phyloP scores from a whole-genome alignment of 805 yeast species.

The Pichia cabralensis region DNA sequence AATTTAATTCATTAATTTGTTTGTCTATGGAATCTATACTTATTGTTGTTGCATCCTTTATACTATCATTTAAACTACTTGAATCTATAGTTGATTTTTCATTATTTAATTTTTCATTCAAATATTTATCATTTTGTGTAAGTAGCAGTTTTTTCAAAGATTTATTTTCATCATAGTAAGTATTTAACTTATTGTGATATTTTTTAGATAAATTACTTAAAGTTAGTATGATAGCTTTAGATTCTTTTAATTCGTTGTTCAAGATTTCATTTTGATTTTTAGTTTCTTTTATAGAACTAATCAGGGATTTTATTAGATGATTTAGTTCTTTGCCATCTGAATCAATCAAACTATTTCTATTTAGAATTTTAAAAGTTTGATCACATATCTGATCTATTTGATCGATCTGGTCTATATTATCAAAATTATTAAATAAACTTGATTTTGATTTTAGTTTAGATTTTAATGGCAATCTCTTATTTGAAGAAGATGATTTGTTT shows the following conservation, averaged over 20 bases:
- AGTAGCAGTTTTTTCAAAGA: slow-evolving; percentile 1
- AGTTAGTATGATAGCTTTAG: slow-evolving; percentile 19
- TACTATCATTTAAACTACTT: neutral
- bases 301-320: slow-evolving; percentile 2
- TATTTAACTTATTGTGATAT: slow-evolving; percentile 12
- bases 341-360: slow-evolving; percentile 5
- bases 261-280: slow-evolving; percentile 4
- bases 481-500: neutral
- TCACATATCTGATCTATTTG: slow-evolving; percentile 5
- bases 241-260: slow-evolving; percentile 11
- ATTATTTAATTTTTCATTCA: neutral
- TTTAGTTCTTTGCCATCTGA: slow-evolving; percentile 11
- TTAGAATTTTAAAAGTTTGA: slow-evolving; percentile 5
- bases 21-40: slow-evolving; percentile 5
- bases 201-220: slow-evolving; percentile 8
- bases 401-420: slow-evolving; percentile 1
- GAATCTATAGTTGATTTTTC: too few relatives aligned
- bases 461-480: neutral
- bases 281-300: slow-evolving; percentile 3
- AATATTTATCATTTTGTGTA: too few relatives aligned
- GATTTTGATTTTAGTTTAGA: neutral
- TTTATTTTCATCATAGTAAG: slow-evolving; percentile 7
- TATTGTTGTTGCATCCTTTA: neutral
- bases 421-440: neutral
- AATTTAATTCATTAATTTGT: slow-evolving; percentile 6